Evolutionary conservation across 306 rosid species (phyloP).

Genomic region (Castanospermum australe): DNA sequence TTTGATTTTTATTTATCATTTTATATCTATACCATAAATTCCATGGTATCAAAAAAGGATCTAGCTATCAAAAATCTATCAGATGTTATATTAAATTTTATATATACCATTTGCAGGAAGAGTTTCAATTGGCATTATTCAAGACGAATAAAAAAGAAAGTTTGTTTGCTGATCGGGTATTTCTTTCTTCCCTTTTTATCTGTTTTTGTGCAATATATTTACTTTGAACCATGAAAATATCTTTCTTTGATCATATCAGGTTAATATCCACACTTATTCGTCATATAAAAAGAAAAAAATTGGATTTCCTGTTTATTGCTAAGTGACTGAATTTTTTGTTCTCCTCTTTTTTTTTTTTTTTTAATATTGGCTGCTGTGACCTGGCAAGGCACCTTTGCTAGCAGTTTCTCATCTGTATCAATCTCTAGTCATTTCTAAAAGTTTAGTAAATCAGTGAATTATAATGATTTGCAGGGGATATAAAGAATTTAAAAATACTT

Average conservation of each 20-base stretch:
- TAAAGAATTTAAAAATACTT: neutral
- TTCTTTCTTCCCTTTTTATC: slow-evolving; percentile 15
- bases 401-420: neutral
- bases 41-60: too few species aligned
- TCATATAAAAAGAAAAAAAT: neutral
- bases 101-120: slow-evolving; percentile 63
- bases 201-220: neutral
- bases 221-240: neutral
- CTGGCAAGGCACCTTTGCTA: neutral
- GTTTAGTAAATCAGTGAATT: neutral
- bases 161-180: slow-evolving; percentile 95
- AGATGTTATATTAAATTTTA: slow-evolving; percentile 11
- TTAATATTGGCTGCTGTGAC: neutral
- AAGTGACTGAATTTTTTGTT: neutral
- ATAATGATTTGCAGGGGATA: too few species aligned
- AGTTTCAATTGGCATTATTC: slow-evolving; percentile 93
- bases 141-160: slow-evolving; percentile 99
- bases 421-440: neutral
- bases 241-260: neutral
- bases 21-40: neutral
- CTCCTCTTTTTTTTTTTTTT: neutral
- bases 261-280: neutral
- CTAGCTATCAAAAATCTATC: neutral
- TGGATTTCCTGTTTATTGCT: neutral
- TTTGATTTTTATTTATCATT: neutral